Evolutionary conservation across 1,284 basidiomycete species (phyloP), one percentile per base, ranked within the genome.

Genomic region (Melampsora larici-populina): DNA sequence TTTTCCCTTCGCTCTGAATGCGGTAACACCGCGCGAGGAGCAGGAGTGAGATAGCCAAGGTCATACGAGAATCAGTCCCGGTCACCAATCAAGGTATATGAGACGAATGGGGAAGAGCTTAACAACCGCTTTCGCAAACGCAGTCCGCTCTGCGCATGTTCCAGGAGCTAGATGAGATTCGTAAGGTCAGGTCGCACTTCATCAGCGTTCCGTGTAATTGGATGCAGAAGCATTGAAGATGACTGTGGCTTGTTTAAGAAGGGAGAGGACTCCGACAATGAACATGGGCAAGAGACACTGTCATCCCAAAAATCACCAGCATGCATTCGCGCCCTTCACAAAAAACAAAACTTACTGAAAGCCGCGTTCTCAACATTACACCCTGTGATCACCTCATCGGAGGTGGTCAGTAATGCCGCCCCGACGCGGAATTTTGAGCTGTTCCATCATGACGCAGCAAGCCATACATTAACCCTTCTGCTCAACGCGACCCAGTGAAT

Each of bases 351-450:
- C 85, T 69, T 70, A 91, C 94, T 91, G 82, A 93, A 94, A 0
- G 92, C 92, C 0, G 92, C 92, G 82, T 96, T 96, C 85, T 97
- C 94, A 78, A 96, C 87, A 82, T 95, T 96, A 51, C 90, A 89
- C 5, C 94, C 93, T 73, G 89, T 90, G 79, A 94, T 87, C 55
- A 95, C 88, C 17, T 86, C 84, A 0, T 92, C 92, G 78, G 90
- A 88, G 0, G 87, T 83, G 0, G 89, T 86, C 24, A 95, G 85
- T 15, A 96, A 85, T 0, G 92, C 91, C 0, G 93, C 92, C 0
- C 94, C 94, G 13, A 97, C 94, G 64, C 91, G 89, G 83, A 96
- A 96, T 46, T 93, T 90, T 62, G 93, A 94, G 84, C 46, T 51
- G 51, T 6, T 33, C 7, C 51, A 55, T 1, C 21, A 15, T n/a